Evolutionary conservation across 352 stramenopile species (phyloP), one percentile per base, ranked within the genome.

Genomic region (Phytophthora multivora): DNA sequence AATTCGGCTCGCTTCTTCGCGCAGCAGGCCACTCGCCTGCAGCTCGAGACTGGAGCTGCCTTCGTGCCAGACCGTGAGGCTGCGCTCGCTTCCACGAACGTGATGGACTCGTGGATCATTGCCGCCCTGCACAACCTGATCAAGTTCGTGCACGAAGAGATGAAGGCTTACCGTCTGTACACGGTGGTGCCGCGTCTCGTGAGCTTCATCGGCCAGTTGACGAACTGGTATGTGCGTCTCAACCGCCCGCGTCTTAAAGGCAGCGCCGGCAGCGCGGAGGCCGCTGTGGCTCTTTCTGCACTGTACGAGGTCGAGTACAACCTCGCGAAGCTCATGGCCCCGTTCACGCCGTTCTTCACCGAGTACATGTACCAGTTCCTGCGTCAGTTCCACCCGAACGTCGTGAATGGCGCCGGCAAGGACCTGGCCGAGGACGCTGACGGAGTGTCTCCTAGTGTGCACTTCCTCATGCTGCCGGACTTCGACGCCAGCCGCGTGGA

Each of bases 351-450:
- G 19, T 99, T 99, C 82, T 99, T 99, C 61, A 93, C 97, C 6
- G 98, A 99, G 79, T 99, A 98, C 81, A 98, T 99, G 71, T 99
- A 99, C 80, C 97, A 99, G 75, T 97, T 99, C 63, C 81, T 99
- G 30, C 87, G 97, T 57, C 96, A 98, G 62, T 93, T 98, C 64
- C 95, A 99, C 83, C 95, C 96, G 33, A 79, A 84, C 51, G 90
- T 96, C 2, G 68, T 89, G n/a, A 73, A 66, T 51, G 67, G 16
- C 23, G 74, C 89, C 25, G 71, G 77, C 8, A 86, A 89, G 42
- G 96, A 98, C 60, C 78, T 95, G 30, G 77, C 81, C 4, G 86
- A 91, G 42, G 96, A 98, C 60, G 89, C 88, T 16, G 93, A 98
- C 38, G 88, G 88, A 35, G 79, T 96, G 38, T 96, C 97, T 52